These are phyloP conservation scores for Cryphonectria radicalis DNA, from an alignment of 2,329 filamentous ascomycete genomes.

Conservation along the genomic window DNA sequence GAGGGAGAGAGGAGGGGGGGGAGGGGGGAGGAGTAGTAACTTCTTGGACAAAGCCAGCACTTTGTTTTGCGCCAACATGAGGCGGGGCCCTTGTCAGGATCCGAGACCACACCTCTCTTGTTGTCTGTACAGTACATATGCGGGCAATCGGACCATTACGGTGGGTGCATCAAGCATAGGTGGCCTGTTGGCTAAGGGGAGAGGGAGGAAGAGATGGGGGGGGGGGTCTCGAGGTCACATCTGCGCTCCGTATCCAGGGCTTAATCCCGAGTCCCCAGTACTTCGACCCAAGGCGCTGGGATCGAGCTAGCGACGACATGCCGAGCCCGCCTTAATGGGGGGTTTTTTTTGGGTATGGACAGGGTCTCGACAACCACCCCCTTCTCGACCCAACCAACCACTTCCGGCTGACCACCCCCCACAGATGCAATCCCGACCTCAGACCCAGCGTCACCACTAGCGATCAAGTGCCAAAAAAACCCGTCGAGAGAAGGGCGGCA, in stretches of 20 bases:
- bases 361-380: constrained; percentile 16
- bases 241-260: constrained; percentile 11
- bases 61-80: neutral
- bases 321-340: constrained; percentile 31
- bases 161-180: constrained; percentile 13
- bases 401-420: constrained; percentile 18
- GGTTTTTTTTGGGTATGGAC: constrained; percentile 2
- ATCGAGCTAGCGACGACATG: constrained; percentile 32
- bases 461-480: no score
- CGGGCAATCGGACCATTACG: constrained; percentile 13
- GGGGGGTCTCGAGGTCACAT: constrained; percentile 11
- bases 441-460: constrained; percentile 8
- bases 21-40: no score
- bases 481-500: neutral
- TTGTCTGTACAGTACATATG: neutral
- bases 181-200: neutral
- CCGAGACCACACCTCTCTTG: neutral
- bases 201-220: no score
- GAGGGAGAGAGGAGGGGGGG: no score
- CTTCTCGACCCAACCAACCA: constrained; percentile 18
- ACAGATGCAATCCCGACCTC: constrained; percentile 12
- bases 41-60: neutral
- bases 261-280: constrained; percentile 24
- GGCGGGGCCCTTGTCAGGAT: neutral
- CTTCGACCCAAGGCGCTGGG: constrained; percentile 30